These are phyloP conservation scores for Dianthus caryophyllus DNA, from an alignment of 148 eudicot species.

Conservation along the genomic window DNA sequence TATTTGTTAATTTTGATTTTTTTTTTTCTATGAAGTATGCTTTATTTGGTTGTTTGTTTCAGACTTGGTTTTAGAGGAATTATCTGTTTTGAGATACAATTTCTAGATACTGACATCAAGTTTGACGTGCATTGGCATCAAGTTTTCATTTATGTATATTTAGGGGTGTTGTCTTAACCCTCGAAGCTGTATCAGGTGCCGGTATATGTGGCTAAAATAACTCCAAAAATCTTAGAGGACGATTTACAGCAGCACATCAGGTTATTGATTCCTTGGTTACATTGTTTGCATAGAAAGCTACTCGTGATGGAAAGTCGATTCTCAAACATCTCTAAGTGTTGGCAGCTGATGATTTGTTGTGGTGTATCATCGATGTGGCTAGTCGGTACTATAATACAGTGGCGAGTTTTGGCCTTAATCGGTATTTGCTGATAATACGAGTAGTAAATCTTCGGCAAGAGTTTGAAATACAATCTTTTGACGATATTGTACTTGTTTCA, in stretches of 20 bases:
- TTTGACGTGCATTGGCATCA: neutral
- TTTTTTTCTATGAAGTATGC: too few species aligned
- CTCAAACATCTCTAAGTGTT: conserved; percentile 22
- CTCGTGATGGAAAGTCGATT: neutral
- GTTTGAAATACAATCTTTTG: neutral
- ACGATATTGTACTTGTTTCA: conserved; percentile 27
- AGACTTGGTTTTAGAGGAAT: too few species aligned
- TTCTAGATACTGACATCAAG: too few species aligned
- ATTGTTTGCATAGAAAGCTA: too few species aligned
- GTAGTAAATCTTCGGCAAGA: neutral
- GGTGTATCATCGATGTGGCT: conserved; percentile 59
- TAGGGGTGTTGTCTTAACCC: neutral
- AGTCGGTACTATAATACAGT: conserved; percentile 44
- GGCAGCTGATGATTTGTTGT: conserved; percentile 68
- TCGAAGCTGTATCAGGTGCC: conserved; percentile 51
- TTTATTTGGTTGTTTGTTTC: too few species aligned
- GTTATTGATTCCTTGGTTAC: conserved; percentile 31
- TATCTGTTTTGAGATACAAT: too few species aligned
- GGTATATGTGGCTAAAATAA: conserved; percentile 77
- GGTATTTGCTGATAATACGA: conserved; percentile 26
- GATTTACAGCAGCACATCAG: conserved; percentile 66
- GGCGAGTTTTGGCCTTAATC: conserved; percentile 55
- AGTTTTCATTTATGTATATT: neutral
- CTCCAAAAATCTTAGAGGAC: conserved; percentile 84
- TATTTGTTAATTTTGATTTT: too few species aligned